Conservation (phyloP, 2,329 filamentous ascomycete genomes). For the Verruconis gallopava region DNA sequence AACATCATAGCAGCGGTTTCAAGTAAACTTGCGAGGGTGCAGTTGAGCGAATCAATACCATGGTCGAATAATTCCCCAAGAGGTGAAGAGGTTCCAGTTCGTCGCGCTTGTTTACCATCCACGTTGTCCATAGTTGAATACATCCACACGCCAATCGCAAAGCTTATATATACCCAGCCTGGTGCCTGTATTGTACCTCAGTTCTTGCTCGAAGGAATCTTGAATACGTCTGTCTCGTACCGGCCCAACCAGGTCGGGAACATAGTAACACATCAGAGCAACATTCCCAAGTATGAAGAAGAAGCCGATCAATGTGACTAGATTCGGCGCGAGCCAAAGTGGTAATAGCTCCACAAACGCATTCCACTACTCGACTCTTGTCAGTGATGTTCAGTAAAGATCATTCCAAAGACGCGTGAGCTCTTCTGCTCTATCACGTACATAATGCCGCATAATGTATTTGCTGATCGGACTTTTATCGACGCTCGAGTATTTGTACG, state of each 20-base stretch:
- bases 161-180: slow-evolving; percentile 89
- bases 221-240: no score
- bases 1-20: slow-evolving; percentile 90
- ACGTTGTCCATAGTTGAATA: slow-evolving; percentile 97
- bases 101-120: slow-evolving; percentile 90
- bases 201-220: not conserved
- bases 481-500: slow-evolving; percentile 95
- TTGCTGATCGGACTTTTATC: slow-evolving; percentile 90
- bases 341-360: slow-evolving; percentile 83
- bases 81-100: slow-evolving; percentile 88
- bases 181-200: slow-evolving; percentile 68
- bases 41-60: slow-evolving; percentile 96
- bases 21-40: slow-evolving; percentile 79
- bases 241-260: slow-evolving; percentile 84
- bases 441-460: slow-evolving; percentile 90
- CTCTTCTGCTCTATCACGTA: slow-evolving; percentile 37
- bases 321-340: slow-evolving; percentile 93
- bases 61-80: slow-evolving; percentile 97
- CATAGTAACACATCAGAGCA: slow-evolving; percentile 57
- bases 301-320: slow-evolving; percentile 92
- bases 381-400: slow-evolving; percentile 7
- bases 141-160: slow-evolving; percentile 93
- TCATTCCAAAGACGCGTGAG: slow-evolving; percentile 17
- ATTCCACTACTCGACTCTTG: slow-evolving; percentile 87
- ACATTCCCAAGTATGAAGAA: slow-evolving; percentile 86